These are phyloP conservation scores for Viola pubescens DNA, from an alignment of 441 rosid species.

Conservation along the genomic window DNA sequence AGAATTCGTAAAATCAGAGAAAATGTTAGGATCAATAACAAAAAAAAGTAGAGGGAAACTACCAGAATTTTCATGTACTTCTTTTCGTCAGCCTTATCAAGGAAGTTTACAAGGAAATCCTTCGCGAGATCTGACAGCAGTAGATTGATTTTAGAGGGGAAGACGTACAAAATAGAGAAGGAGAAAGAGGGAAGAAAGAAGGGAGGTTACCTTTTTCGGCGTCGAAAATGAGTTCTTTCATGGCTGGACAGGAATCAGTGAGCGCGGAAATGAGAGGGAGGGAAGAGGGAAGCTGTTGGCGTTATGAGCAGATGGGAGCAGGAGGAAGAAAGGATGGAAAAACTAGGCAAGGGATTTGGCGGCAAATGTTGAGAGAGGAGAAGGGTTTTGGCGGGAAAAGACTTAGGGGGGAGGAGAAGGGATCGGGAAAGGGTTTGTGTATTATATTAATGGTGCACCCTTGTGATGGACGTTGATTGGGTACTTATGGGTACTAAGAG, in stretches of 20 bases:
- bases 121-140: slow-evolving; percentile 48
- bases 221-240: slow-evolving; percentile 50
- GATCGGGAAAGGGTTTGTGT: background rate
- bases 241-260: slow-evolving; percentile 14
- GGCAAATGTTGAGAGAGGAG: slow-evolving; percentile 1
- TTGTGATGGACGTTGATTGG: background rate
- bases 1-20: background rate
- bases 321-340: background rate
- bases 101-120: slow-evolving; percentile 72
- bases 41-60: slow-evolving; percentile 21
- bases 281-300: background rate
- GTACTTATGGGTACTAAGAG: too few relatives aligned
- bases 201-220: slow-evolving; percentile 55
- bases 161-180: background rate
- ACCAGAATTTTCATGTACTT: slow-evolving; percentile 83
- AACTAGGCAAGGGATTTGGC: slow-evolving; percentile 1
- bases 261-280: slow-evolving; percentile 1
- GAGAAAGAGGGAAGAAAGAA: background rate
- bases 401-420: background rate
- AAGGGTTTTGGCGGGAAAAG: slow-evolving; percentile 55
- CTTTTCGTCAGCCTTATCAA: slow-evolving; percentile 58
- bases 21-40: background rate
- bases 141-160: background rate
- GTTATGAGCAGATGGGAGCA: background rate
- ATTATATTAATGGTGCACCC: background rate